A percentile compares a stretch with the other conserved stretches of the same genome.
Evolutionary conservation across 2,329 filamentous ascomycete genomes (phyloP).

Genomic region (Fusarium gaditjirri): DNA sequence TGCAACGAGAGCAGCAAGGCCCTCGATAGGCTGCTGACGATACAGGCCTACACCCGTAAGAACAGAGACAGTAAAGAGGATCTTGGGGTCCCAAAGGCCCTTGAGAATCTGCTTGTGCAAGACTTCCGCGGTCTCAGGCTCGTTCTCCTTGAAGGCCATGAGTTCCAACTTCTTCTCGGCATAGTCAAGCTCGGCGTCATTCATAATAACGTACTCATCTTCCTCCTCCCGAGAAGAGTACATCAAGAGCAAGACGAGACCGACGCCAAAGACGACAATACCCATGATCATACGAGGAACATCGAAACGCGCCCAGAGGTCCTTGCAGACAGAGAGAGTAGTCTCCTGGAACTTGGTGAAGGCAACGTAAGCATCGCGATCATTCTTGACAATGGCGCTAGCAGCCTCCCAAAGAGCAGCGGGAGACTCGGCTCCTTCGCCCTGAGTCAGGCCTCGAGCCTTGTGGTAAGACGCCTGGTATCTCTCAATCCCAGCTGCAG

Average conservation of each 20-base stretch:
- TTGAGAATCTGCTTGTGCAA: slow-evolving; percentile 50
- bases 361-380: slow-evolving; percentile 61
- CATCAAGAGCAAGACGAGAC: slow-evolving; percentile 75
- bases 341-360: slow-evolving; percentile 81
- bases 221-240: slow-evolving; percentile 73
- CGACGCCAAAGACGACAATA: slow-evolving; percentile 74
- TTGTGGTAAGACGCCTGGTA: slow-evolving; percentile 87
- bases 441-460: slow-evolving; percentile 74
- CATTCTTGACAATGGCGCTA: slow-evolving; percentile 53
- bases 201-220: slow-evolving; percentile 64
- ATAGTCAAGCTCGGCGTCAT: slow-evolving; percentile 67
- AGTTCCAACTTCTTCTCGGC: slow-evolving; percentile 69
- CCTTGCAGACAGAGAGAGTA: slow-evolving; percentile 82
- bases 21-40: slow-evolving; percentile 48
- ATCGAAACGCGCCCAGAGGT: slow-evolving; percentile 93
- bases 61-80: slow-evolving; percentile 47
- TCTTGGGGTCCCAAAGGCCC: slow-evolving; percentile 50
- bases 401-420: slow-evolving; percentile 61
- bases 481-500: slow-evolving; percentile 85
- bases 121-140: slow-evolving; percentile 54
- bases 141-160: slow-evolving; percentile 50
- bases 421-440: slow-evolving; percentile 55
- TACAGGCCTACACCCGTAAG: slow-evolving; percentile 47
- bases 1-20: slow-evolving; percentile 54
- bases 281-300: slow-evolving; percentile 86